These are phyloP conservation scores for Symbiotaphrina buchneri DNA, from an alignment of 495 filamentous ascomycete species.

Conservation along the genomic window DNA sequence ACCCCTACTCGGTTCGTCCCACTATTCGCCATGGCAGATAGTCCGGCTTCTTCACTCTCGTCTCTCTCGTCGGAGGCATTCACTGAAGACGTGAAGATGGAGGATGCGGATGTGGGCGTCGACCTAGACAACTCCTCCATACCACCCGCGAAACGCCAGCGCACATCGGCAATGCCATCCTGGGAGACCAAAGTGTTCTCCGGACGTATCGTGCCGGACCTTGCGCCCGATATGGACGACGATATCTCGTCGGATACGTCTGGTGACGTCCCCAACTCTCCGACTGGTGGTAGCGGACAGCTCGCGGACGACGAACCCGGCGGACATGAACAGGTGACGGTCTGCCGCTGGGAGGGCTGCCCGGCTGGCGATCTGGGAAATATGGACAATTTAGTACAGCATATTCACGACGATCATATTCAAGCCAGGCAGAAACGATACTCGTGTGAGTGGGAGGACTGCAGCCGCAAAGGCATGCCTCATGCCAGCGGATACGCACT, in stretches of 20 bases:
- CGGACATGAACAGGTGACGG: conserved; percentile 58
- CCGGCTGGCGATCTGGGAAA: conserved; percentile 57
- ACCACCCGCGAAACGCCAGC: conserved; percentile 16
- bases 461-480: conserved; percentile 60
- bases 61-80: conserved; percentile 11
- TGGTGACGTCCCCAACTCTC: conserved; percentile 57
- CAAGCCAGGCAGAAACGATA: conserved; percentile 67
- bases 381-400: conserved; percentile 83
- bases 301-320: conserved; percentile 43
- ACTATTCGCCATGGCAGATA: conserved; percentile 13
- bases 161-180: conserved; percentile 8
- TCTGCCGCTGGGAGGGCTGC: conserved; percentile 81
- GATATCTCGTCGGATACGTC: conserved; percentile 76
- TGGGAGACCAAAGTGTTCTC: conserved; percentile 3
- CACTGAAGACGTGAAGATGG: conserved; percentile 9
- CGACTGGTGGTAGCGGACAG: conserved; percentile 13
- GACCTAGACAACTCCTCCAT: conserved; percentile 1
- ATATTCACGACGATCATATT: conserved; percentile 87
- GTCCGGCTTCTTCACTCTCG: conserved; percentile 12
- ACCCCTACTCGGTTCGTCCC: no score
- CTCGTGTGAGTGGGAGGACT: conserved; percentile 87
- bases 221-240: conserved; percentile 8
- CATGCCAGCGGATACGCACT: conserved; percentile 92
- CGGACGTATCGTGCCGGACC: conserved; percentile 3
- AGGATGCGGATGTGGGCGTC: conserved; percentile 3